These are phyloP conservation scores for Ganoderma lingzhi DNA, from an alignment of 1,284 basidiomycete species.

Conservation along the genomic window DNA sequence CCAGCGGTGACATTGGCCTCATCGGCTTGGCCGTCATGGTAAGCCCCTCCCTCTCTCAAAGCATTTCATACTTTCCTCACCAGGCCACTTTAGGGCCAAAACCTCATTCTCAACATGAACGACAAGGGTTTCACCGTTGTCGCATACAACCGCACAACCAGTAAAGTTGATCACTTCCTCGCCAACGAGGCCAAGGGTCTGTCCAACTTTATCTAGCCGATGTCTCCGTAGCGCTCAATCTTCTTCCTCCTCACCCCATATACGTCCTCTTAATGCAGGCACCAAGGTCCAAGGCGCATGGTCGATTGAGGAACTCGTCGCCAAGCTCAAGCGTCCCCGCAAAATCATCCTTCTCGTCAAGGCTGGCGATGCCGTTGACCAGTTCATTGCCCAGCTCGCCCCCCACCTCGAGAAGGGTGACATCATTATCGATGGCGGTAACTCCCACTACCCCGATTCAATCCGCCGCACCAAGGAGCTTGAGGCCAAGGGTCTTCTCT, in stretches of 20 bases:
- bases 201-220: constrained; percentile 40
- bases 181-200: constrained; percentile 97
- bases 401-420: constrained; percentile 81
- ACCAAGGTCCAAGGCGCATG: constrained; percentile 96
- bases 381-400: constrained; percentile 77
- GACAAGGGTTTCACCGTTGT: constrained; percentile 99
- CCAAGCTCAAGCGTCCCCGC: constrained; percentile 85
- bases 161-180: constrained; percentile 97
- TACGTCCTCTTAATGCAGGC: constrained; percentile 55
- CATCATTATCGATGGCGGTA: constrained; percentile 99
- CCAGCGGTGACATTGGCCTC: constrained; percentile 90
- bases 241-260: constrained; percentile 15
- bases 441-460: constrained; percentile 99
- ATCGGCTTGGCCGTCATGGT: constrained; percentile 99
- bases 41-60: constrained; percentile 38
- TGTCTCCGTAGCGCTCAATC: constrained; percentile 24
- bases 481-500: constrained; percentile 94
- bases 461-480: constrained; percentile 95
- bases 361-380: constrained; percentile 82
- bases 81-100: constrained; percentile 78
- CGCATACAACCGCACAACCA: constrained; percentile 96
- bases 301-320: constrained; percentile 87
- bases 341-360: constrained; percentile 98
- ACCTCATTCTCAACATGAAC: constrained; percentile 97
- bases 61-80: constrained; percentile 28